Percentiles rank a stretch among this genome's conserved stretches.
Conservation (phyloP, 1,284 basidiomycete genomes). For the Apiotrichum gracile region DNA sequence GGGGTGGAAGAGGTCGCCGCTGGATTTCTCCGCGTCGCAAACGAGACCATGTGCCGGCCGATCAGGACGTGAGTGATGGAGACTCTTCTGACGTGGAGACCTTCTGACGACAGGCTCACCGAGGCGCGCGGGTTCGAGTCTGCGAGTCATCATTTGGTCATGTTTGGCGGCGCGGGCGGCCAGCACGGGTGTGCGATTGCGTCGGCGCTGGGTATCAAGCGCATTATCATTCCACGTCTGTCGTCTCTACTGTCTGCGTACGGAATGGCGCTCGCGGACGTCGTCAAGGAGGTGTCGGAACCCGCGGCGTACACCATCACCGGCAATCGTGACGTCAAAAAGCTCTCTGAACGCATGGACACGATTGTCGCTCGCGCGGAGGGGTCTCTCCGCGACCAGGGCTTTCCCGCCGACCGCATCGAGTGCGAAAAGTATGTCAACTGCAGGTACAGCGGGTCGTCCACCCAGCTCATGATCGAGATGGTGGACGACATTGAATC, state of each 20-base stretch:
- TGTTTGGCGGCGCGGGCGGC: slow-evolving; percentile 41
- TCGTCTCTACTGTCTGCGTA: slow-evolving; percentile 41
- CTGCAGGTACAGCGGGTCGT: slow-evolving; percentile 35
- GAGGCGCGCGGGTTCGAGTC: slow-evolving; percentile 35
- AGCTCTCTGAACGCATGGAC: slow-evolving; percentile 22
- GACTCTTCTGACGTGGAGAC: too few relatives aligned
- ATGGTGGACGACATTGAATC: slow-evolving; percentile 26
- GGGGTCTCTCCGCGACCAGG: slow-evolving; percentile 70
- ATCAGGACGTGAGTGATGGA: slow-evolving; percentile 24
- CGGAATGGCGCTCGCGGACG: slow-evolving; percentile 41
- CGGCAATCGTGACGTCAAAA: too few relatives aligned
- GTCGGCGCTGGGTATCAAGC: slow-evolving; percentile 29
- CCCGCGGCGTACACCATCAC: too few relatives aligned
- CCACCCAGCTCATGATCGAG: slow-evolving; percentile 40
- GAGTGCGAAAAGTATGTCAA: slow-evolving; percentile 55
- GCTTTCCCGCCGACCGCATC: slow-evolving; percentile 70
- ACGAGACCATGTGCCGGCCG: slow-evolving; percentile 39
- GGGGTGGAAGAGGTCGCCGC: slow-evolving; percentile 32
- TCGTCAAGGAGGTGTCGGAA: slow-evolving; percentile 33
- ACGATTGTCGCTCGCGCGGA: too few relatives aligned
- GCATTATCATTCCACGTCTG: slow-evolving; percentile 32
- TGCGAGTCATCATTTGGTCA: slow-evolving; percentile 27
- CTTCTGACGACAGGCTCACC: too few relatives aligned
- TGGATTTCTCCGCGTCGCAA: slow-evolving; percentile 35
- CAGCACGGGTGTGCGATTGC: slow-evolving; percentile 39